phyloP scores from a whole-genome alignment of 495 filamentous ascomycete genomes.

The Trypethelium eluteriae region DNA sequence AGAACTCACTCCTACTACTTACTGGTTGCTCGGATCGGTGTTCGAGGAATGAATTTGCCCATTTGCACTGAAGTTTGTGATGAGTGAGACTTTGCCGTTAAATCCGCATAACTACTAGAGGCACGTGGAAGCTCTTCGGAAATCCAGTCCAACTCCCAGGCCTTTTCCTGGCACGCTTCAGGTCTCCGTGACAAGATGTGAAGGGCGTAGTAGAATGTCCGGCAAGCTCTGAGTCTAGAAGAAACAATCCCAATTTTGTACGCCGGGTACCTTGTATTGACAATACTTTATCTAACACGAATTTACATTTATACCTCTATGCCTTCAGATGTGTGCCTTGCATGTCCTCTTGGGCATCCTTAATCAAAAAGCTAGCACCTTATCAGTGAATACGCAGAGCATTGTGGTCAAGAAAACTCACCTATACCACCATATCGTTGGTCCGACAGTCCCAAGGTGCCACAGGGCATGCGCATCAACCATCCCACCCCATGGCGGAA shows the following conservation, averaged over 20 bases:
- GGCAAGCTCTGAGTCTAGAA: neutral
- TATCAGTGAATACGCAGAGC: constrained; percentile 20
- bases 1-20: too few relatives aligned
- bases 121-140: too few relatives aligned
- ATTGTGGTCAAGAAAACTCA: constrained; percentile 44
- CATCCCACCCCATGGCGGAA: constrained; percentile 72
- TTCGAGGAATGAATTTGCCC: too few relatives aligned
- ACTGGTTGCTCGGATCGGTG: too few relatives aligned
- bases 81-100: too few relatives aligned
- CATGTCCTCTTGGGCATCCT: constrained; percentile 32
- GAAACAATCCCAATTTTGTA: neutral
- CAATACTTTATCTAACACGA: neutral
- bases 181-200: too few relatives aligned
- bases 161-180: too few relatives aligned
- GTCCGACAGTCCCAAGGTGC: constrained; percentile 87
- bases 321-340: constrained; percentile 27
- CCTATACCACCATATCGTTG: constrained; percentile 92
- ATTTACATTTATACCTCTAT: constrained; percentile 13
- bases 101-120: too few relatives aligned
- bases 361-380: constrained; percentile 27
- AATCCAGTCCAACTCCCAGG: too few relatives aligned
- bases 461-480: constrained; percentile 93
- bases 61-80: too few relatives aligned
- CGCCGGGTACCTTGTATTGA: neutral
- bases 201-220: too few relatives aligned